Evolutionary conservation across 2,329 filamentous ascomycete species (phyloP), one percentile per base, ranked within the genome.

Genomic region (Xenosphaeropsis pyriputrescens): DNA sequence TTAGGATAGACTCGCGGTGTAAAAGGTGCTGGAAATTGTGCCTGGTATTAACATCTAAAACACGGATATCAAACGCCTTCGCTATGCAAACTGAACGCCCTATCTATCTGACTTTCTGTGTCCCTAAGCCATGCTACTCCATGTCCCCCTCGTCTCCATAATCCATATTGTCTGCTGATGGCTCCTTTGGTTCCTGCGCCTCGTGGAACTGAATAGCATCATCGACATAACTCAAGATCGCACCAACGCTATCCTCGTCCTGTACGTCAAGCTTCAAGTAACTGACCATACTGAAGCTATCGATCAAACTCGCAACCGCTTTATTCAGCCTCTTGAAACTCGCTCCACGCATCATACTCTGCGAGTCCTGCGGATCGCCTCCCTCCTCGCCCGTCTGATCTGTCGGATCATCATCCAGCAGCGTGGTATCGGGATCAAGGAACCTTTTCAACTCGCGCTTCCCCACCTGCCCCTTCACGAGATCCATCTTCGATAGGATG

Each of bases 241-340:
- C 77, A 1, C 72, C 79, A 4, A 96, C 78, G 53, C 89, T 96
- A 50, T 96, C 86, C 61, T 96, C 89, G 50, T 93, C 79, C 47
- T 91, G 82, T 18, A 79, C 81, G 53, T 96, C 84, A 33, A 96
- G 66, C 62, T 88, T 85, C 40, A 95, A 66, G 55, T 94, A 98
- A 35, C 84, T 93, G 11, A 98, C 85, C 85, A 98, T 93, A 62
- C 86, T 93, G 62, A 95, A 98, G 58, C 85, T 91, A 57, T 96
- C 91, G 47, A 98, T 94, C 46, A 98, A 64, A 38, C 83, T 75
- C 1, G 84, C 91, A 5, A 98, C 89, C 0, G 89, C 89, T 43
- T 75, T 73, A 56, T 95, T 95, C 47, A 96, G 63, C 49, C 75
- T 72, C 43, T 83, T 73, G 59, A 94, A 96, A 14, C 83, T 83